These are phyloP conservation scores for Cladosporium sp. DNA, from an alignment of 2,329 filamentous ascomycete genomes.

Conservation along the genomic window DNA sequence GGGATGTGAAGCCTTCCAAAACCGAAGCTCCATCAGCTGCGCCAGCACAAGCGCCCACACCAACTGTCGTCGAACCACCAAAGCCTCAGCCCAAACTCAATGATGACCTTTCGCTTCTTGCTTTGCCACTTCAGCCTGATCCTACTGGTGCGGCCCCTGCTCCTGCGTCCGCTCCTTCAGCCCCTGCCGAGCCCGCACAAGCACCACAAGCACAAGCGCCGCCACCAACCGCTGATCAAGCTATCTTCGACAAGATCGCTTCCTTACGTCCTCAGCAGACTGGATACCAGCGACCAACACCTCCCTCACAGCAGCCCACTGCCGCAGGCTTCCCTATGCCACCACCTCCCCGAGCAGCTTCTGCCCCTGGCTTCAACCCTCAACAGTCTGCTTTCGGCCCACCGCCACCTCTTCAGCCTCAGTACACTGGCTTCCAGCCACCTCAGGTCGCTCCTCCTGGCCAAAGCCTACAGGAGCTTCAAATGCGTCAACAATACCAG, in stretches of 20 bases:
- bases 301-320: constrained; percentile 62
- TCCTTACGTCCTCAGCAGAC: constrained; percentile 41
- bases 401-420: constrained; percentile 75
- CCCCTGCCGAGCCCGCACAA: constrained; percentile 23
- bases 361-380: constrained; percentile 71
- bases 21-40: constrained; percentile 44
- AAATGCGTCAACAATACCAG: constrained; percentile 36
- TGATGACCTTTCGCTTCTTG: constrained; percentile 69
- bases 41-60: constrained; percentile 37
- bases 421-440: constrained; percentile 70
- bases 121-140: constrained; percentile 63
- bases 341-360: constrained; percentile 77
- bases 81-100: constrained; percentile 56
- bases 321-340: constrained; percentile 68
- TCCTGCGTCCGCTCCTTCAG: constrained; percentile 38
- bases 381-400: constrained; percentile 68
- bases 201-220: constrained; percentile 46
- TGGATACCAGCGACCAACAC: constrained; percentile 64
- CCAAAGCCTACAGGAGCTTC: constrained; percentile 73
- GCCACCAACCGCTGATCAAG: constrained; percentile 42
- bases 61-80: constrained; percentile 41
- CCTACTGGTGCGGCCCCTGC: constrained; percentile 46
- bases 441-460: constrained; percentile 64
- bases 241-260: constrained; percentile 53
- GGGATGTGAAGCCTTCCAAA: constrained; percentile 86